phyloP scores from a whole-genome alignment of 1,139 yeast genomes.

The Candida smagusa region DNA sequence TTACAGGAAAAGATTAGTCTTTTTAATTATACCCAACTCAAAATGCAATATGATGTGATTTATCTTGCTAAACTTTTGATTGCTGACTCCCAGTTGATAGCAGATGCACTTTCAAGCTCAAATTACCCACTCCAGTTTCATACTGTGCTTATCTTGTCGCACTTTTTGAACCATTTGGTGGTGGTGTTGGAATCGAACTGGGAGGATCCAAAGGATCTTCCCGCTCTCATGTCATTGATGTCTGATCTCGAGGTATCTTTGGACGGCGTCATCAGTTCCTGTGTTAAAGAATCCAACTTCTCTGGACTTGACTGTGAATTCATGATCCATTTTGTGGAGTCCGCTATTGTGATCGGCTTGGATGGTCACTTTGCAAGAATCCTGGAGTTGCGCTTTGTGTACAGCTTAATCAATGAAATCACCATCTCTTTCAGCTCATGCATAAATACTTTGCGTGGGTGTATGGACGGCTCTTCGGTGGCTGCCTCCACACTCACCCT shows the following conservation, averaged over 20 bases:
- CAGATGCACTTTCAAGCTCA: not conserved
- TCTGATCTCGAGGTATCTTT: not conserved
- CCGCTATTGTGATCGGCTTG: not conserved
- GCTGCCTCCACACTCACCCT: not conserved
- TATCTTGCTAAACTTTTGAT: slow-evolving; percentile 6
- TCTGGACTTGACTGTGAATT: slow-evolving; percentile 3
- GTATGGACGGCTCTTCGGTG: slow-evolving; percentile 3
- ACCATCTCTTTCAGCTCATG: slow-evolving; percentile 3
- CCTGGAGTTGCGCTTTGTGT: slow-evolving; percentile 3
- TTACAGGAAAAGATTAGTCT: slow-evolving; percentile 9
- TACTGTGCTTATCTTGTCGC: slow-evolving; percentile 1
- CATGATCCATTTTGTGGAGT: slow-evolving; percentile 1
- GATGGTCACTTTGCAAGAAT: slow-evolving; percentile 1
- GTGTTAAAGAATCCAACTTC: slow-evolving; percentile 6
- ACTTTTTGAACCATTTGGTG: slow-evolving; percentile 2
- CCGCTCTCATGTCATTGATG: too few species aligned
- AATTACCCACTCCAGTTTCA: not conserved
- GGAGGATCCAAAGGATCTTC: not conserved
- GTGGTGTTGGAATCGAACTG: slow-evolving; percentile 1
- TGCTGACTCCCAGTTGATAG: slow-evolving; percentile 5
- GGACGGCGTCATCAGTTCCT: not conserved
- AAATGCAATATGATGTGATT: slow-evolving; percentile 7
- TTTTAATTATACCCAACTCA: slow-evolving; percentile 3
- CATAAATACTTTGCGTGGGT: slow-evolving; percentile 4
- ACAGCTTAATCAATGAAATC: slow-evolving; percentile 2